Evolutionary conservation across 2,329 filamentous ascomycete genomes (phyloP).

Genomic region (Cercospora sojina): DNA sequence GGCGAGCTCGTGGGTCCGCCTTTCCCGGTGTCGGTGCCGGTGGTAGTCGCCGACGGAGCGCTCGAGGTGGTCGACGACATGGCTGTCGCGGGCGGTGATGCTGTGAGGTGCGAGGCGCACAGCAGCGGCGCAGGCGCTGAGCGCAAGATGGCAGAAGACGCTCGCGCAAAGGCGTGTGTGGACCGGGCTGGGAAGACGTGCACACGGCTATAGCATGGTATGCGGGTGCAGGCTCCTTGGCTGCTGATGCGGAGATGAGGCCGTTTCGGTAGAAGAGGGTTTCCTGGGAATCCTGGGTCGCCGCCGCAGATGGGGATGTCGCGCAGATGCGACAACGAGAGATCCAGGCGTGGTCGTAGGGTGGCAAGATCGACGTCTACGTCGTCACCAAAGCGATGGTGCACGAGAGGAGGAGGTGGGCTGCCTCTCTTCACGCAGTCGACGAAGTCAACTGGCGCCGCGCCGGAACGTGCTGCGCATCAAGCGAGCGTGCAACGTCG

Average conservation of each 20-base stretch:
- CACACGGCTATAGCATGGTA: not conserved
- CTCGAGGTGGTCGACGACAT: conserved; percentile 18
- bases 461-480: not conserved
- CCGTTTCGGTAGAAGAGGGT: not conserved
- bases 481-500: not conserved
- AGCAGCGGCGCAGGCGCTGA: not conserved
- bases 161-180: not conserved
- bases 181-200: not conserved
- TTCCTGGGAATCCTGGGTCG: not conserved
- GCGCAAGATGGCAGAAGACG: not conserved
- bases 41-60: conserved; percentile 14
- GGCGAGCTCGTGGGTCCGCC: conserved; percentile 65
- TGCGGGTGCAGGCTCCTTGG: not conserved
- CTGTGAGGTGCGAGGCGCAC: not conserved
- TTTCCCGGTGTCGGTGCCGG: conserved; percentile 25
- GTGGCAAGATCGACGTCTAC: not conserved
- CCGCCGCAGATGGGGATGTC: not conserved
- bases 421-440: not conserved
- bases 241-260: conserved; percentile 1
- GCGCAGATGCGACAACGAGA: not conserved
- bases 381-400: not conserved
- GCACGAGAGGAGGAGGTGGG: not conserved
- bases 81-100: not conserved
- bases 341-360: not conserved
- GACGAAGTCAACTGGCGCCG: not conserved